Base-by-base conservation (phyloP, 1,284 basidiomycete genomes). In the Marasmius sp. region DNA sequence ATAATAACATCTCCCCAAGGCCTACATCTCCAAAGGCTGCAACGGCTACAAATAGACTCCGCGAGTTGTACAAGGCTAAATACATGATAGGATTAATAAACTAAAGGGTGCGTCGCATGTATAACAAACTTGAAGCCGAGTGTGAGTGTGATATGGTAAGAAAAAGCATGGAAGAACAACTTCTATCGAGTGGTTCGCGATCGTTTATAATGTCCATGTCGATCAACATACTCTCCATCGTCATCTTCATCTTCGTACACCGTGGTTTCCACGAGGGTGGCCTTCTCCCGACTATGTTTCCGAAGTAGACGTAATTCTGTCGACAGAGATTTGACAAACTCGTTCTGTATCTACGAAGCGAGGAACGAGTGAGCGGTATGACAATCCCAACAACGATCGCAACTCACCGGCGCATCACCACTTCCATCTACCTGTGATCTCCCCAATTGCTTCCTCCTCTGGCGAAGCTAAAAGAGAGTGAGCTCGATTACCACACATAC, bases 251-350 rank as follows among this genome's bases (percentile, higher is more conserved):
- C 55, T 7, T n/a, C 22, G 18, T 38, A 27, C 6, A 22, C 34
- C 37, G 16, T 52, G 22, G 11, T 11, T 10, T 34, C 33, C 22
- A 56, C 39, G 20, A 18, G 38, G 14, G 49, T 9, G 18, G 45
- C 45, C 48, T 58, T 60, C 14, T 61, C 79, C 52, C 77, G 74
- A 67, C 87, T 87, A 16, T 80, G 68, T 70, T 85, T 85, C 37
- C 87, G 86, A 62, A 91, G 71, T 45, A 79, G 75, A n/a, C 85
- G 82, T 50, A 91, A 76, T 61, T 84, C 78, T 12, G 74, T 64
- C 6, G 79, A 76, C 54, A 91, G 72, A 3, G 83, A 82, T 69
- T 83, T 88, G 66, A 87, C 77, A 68, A 91, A 91, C 39, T 88
- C 86, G 66, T 50, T 66, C 62, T 62, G 56, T 11, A 58, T 20